Evolutionary conservation across 306 rosid species (phyloP).

Genomic region (Macrotyloma uniflorum): DNA sequence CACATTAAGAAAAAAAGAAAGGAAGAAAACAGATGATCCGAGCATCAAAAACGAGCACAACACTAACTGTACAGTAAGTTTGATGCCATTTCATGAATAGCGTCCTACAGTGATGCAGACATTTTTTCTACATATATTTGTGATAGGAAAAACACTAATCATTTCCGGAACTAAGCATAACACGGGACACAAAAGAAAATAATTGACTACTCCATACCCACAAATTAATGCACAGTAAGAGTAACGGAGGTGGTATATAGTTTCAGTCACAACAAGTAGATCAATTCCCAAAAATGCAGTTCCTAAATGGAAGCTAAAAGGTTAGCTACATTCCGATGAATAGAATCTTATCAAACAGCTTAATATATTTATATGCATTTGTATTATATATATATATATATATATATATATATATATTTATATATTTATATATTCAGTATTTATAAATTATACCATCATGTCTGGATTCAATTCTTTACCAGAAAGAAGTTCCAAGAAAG

Average conservation of each 20-base stretch:
- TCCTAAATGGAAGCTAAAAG: neutral
- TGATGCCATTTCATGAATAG: neutral
- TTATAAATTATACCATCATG: neutral
- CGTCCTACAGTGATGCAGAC: neutral
- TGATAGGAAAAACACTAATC: neutral
- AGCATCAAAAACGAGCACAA: slow-evolving; percentile 19
- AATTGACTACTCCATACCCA: neutral
- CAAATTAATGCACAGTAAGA: neutral
- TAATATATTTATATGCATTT: neutral
- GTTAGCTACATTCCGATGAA: neutral
- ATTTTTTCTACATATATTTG: neutral
- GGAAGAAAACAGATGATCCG: neutral
- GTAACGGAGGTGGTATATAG: neutral
- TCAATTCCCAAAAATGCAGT: neutral
- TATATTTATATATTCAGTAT: neutral
- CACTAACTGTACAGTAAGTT: neutral
- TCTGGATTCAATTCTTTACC: neutral
- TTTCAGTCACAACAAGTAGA: neutral
- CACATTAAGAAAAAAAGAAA: neutral
- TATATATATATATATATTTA: neutral
- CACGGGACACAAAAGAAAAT: neutral
- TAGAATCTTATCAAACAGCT: neutral
- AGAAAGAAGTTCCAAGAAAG: neutral
- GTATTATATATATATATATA: neutral
- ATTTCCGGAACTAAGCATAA: neutral